These are phyloP conservation scores for Pseudevernia furfuracea DNA, from an alignment of 495 filamentous ascomycete species.

Conservation along the genomic window DNA sequence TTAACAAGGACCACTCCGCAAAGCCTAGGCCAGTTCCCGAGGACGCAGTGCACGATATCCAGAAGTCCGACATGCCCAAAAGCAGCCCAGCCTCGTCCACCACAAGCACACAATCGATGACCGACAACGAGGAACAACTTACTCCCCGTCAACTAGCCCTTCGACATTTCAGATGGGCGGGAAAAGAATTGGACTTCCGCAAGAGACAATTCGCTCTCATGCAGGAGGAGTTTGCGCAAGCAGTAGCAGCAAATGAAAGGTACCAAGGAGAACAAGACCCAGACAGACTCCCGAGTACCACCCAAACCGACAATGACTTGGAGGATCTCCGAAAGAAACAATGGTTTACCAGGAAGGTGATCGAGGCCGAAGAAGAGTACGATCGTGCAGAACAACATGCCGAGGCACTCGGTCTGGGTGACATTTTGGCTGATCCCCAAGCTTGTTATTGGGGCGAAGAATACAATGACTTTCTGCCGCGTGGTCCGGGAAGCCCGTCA, in stretches of 20 bases:
- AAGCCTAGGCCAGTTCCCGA: not conserved
- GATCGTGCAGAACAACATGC: not conserved
- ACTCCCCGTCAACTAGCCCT: not conserved
- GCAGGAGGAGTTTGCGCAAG: not conserved
- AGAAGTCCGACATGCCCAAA: not conserved
- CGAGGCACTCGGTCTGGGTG: not conserved
- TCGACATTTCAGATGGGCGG: not conserved
- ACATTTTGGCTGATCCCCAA: not conserved
- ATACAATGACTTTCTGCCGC: not conserved
- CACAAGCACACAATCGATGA: not conserved
- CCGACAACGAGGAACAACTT: not conserved
- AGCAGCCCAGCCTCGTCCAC: not conserved
- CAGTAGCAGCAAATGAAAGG: not conserved
- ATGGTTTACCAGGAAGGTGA: not conserved
- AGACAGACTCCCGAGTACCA: not conserved
- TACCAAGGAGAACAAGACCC: not conserved
- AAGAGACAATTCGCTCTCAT: not conserved
- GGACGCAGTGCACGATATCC: not conserved
- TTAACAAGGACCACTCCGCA: not conserved
- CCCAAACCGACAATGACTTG: not conserved
- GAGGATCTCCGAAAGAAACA: not conserved
- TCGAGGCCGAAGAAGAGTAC: constrained; percentile 11
- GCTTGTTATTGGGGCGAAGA: not conserved
- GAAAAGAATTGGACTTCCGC: not conserved
- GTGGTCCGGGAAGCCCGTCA: not conserved